Evolutionary conservation across 1,284 basidiomycete genomes (phyloP), one percentile per base, ranked within the genome.

Genomic region (Phylloporus sp.): DNA sequence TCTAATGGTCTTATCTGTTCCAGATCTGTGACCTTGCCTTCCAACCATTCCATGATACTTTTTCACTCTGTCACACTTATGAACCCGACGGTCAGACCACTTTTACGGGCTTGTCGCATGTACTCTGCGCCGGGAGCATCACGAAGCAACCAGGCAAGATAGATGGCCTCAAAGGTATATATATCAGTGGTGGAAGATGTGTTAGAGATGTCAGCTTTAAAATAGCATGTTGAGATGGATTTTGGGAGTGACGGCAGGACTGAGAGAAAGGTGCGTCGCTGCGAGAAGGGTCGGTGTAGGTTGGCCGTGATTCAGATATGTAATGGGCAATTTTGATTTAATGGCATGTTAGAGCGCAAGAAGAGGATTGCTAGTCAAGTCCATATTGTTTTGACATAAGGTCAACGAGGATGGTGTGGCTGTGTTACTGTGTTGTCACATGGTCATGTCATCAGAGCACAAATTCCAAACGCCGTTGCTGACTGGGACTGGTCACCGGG

Each of bases 51-150:
- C 31, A 93, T 86, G 0, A 96, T 87, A 46, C 82, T 83, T 77
- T 92, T 93, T 65, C 95, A 82, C 77, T 96, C 95, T 3, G 93
- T 94, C 47, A 94, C 88, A 70, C 92, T 90, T 50, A 97, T 93
- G 73, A 94, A 93, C 0, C 90, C 89, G 34, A 87, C 83, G 2
- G 84, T 81, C 34, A 94, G 78, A 2, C 91, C 91, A 59, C 83
- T 85, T 70, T 92, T 89, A 65, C 93, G 83, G 6, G 89, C 89
- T 70, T 92, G 89, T 76, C 90, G 90, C 85, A 96, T 89, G 77
- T 97, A 98, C 69, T 96, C 94, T 29, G 90, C 91, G 40, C 89
- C 86, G 2, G 86, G 82, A 1, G 86, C 85, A 72, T 93, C 91
- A 55, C 86, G 82, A 46, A 92, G 82, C 2, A 88, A 79, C 90